These are phyloP conservation scores for Linnemannia hyalina DNA, from an alignment of 192 early-diverging fungal species.

Conservation along the genomic window DNA sequence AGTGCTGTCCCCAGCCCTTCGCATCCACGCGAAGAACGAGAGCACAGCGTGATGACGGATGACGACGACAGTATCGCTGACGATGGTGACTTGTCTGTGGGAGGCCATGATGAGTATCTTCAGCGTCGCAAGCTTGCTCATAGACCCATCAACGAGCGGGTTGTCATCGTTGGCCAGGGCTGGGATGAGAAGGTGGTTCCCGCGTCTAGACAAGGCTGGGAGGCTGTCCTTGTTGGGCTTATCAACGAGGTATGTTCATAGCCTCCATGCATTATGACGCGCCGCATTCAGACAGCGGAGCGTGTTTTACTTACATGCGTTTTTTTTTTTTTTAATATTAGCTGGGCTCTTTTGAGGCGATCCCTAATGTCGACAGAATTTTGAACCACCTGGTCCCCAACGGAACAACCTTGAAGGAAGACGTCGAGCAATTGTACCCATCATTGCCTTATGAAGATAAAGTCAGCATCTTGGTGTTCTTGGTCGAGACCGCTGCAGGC, in stretches of 20 bases:
- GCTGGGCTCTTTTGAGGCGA: constrained; percentile 61
- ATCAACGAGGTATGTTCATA: constrained; percentile 60
- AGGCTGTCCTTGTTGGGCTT: constrained; percentile 61
- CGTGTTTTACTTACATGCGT: neutral
- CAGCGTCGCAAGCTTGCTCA: constrained; percentile 28
- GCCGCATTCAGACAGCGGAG: neutral
- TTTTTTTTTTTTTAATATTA: constrained; percentile 27
- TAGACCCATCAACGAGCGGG: constrained; percentile 50
- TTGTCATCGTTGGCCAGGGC: constrained; percentile 54
- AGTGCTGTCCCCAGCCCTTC: neutral
- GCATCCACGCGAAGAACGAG: constrained; percentile 20
- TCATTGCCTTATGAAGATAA: constrained; percentile 63
- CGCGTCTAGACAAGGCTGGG: constrained; percentile 59
- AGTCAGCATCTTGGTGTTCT: constrained; percentile 72
- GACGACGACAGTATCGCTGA: constrained; percentile 37
- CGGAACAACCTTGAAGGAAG: constrained; percentile 52
- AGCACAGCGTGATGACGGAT: constrained; percentile 46
- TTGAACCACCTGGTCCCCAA: constrained; percentile 59
- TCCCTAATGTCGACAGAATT: constrained; percentile 61
- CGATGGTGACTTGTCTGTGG: constrained; percentile 33
- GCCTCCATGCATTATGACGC: neutral
- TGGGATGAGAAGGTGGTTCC: constrained; percentile 61
- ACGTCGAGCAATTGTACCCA: constrained; percentile 57
- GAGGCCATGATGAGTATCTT: constrained; percentile 24
- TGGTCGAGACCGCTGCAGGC: constrained; percentile 72